Base-by-base conservation (phyloP, 352 stramenopile species). In the Vaucheria bursata region DNA sequence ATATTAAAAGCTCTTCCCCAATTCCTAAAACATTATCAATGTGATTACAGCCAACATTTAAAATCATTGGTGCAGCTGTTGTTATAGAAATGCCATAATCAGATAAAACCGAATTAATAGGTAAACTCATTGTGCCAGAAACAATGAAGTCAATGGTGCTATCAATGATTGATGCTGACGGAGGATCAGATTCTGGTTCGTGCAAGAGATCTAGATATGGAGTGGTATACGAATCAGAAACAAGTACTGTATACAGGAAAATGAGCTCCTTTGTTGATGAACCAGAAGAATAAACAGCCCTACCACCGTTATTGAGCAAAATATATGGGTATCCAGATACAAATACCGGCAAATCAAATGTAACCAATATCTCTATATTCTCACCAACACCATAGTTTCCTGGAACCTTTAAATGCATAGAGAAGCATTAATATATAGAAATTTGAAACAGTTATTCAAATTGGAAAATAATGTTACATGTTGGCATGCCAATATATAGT, bases 361-460 rank as follows among this genome's bases (percentile, higher is more conserved):
- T 74, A 6, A 79, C 34, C 37, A 75, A 12, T 18, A 82, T 45
- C 1, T 52, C 8, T 33, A 82, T 74, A 25, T 73, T 38, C 53
- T 82, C 39, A 18, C 77, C 77, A 8, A 82, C 70, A 18, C 70
- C 68, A 67, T 82, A 82, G 1, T 33, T 25, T 8, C 70, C 77
- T 65, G 71, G 50, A 0, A 65, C 52, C 59, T 68, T 31, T 34
- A 59, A 18, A 25, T 18, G 45, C 12, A 59, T 18, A 25, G 45
- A 18, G n/a, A n/a, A n/a, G n/a, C n/a, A n/a, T n/a, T n/a, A n/a
- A n/a, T n/a, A n/a, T n/a, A n/a, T n/a, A n/a, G n/a, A n/a, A n/a
- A n/a, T n/a, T n/a, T n/a, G n/a, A n/a, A n/a, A n/a, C n/a, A n/a
- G n/a, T n/a, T n/a, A n/a, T n/a, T n/a, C n/a, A n/a, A n/a, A n/a